Evolutionary conservation across 768 basidiomycete genomes (phyloP), one percentile per base, ranked within the genome.

Genomic region (Mycena floridula): DNA sequence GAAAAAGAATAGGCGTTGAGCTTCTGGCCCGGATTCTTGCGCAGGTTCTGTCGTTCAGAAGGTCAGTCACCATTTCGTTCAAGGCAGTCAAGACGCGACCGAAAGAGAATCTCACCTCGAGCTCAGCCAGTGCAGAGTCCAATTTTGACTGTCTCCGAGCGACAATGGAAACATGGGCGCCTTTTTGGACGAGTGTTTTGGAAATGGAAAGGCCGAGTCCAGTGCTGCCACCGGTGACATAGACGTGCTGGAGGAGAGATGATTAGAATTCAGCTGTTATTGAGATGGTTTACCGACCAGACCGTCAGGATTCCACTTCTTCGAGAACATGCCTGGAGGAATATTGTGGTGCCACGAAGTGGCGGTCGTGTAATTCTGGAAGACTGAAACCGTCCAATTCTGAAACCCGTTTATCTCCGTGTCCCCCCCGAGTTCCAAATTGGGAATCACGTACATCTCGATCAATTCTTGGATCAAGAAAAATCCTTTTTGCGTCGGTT

Each of bases 161-260:
- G 8, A 94, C 84, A 47, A 94, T 89, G 6, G 87, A 89, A 3
- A 94, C 82, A 50, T 89, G 73, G 0, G 91, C 89, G 0, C 93
- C 92, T 47, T 69, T 69, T 48, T 68, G 64, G 12, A 77, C 75
- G 2, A 95, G 70, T 13, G 83, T 64, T 23, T 74, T 69, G 1
- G 90, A 85, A 7, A 94, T 66, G 0, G 80, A 74, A 2, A 90
- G 72, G 1, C 92, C 92, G 0, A 93, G 76, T 1, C 92, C 92
- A 12, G 81, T 70, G 32, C 82, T 85, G 3, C 88, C 91, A 2
- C 92, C 92, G 0, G 90, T 90, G 15, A 95, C 69, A 58, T 90
- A 89, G 62, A 81, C 79, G 53, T 92, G 88, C 92, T 94, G 30
- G 23, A 20, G 5, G 35, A 50, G 8, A 42, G 13, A 36, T 42